A percentile compares a stretch with the other conserved stretches of the same genome.
These are phyloP conservation scores for Blastobotrys muscicola DNA, from an alignment of 805 yeast genomes.

Conservation along the genomic window DNA sequence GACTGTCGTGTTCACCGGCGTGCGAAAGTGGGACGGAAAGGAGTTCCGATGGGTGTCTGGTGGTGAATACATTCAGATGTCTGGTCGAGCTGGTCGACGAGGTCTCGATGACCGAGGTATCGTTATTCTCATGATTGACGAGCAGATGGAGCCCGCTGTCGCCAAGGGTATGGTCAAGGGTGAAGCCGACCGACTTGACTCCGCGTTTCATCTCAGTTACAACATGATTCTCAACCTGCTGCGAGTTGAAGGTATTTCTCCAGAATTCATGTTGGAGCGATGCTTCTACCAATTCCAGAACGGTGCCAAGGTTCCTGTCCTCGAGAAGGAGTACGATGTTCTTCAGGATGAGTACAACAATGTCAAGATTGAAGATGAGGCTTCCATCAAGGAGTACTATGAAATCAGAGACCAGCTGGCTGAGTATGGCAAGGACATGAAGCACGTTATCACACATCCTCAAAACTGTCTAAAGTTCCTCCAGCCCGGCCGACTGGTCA, in stretches of 20 bases:
- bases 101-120: slow-evolving; percentile 99
- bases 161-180: slow-evolving; percentile 99
- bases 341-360: slow-evolving; percentile 37
- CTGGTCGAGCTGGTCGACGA: slow-evolving; percentile 99
- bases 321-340: slow-evolving; percentile 58
- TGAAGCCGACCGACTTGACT: slow-evolving; percentile 93
- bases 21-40: slow-evolving; percentile 96
- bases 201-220: slow-evolving; percentile 95
- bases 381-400: slow-evolving; percentile 66
- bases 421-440: slow-evolving; percentile 62
- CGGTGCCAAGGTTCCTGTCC: slow-evolving; percentile 76
- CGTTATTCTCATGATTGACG: slow-evolving; percentile 98
- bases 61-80: slow-evolving; percentile 99
- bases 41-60: slow-evolving; percentile 99
- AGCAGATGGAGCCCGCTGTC: slow-evolving; percentile 98
- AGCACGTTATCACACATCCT: slow-evolving; percentile 84
- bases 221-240: slow-evolving; percentile 89
- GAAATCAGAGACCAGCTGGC: slow-evolving; percentile 67
- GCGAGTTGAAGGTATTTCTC: slow-evolving; percentile 97
- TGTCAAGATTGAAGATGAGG: slow-evolving; percentile 64
- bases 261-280: slow-evolving; percentile 91
- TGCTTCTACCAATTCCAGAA: slow-evolving; percentile 95
- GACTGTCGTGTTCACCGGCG: slow-evolving; percentile 95
- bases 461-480: slow-evolving; percentile 73
- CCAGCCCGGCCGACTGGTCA: slow-evolving; percentile 80